Evolutionary conservation across 2,329 filamentous ascomycete species (phyloP).

Genomic region (Pseudogymnoascus sp.): DNA sequence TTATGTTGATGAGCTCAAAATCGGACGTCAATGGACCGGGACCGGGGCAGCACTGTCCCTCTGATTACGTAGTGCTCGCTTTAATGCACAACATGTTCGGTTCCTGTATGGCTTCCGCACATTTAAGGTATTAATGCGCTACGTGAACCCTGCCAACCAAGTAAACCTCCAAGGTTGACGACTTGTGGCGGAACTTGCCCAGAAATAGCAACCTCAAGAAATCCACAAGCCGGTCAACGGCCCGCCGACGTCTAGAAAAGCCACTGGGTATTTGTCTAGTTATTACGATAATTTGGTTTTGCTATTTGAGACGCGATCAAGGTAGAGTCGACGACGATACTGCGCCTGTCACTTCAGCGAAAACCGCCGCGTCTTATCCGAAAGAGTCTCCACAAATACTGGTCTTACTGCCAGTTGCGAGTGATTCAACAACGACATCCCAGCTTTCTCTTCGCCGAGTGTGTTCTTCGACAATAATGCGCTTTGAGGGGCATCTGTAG

Average conservation of each 20-base stretch:
- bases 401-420: slow-evolving; percentile 4
- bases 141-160: slow-evolving; percentile 9
- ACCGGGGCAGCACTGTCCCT: not conserved
- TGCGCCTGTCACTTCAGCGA: not conserved
- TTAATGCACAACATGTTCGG: not conserved
- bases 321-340: not conserved
- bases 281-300: not conserved
- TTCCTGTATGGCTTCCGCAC: slow-evolving; percentile 8
- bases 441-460: not conserved
- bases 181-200: slow-evolving; percentile 7
- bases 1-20: slow-evolving; percentile 2
- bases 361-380: slow-evolving; percentile 8
- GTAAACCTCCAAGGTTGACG: slow-evolving; percentile 8
- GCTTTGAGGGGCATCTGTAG: slow-evolving; percentile 1
- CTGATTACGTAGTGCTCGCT: not conserved
- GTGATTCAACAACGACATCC: slow-evolving; percentile 2
- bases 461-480: not conserved
- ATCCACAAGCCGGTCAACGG: not conserved
- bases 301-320: not conserved
- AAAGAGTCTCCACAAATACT: slow-evolving; percentile 5
- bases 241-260: not conserved
- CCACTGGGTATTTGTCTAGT: not conserved
- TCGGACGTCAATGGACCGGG: slow-evolving; percentile 2
- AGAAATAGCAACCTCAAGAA: not conserved
- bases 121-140: slow-evolving; percentile 9